phyloP scores from a whole-genome alignment of 441 rosid species.

The Populus hybrid region DNA sequence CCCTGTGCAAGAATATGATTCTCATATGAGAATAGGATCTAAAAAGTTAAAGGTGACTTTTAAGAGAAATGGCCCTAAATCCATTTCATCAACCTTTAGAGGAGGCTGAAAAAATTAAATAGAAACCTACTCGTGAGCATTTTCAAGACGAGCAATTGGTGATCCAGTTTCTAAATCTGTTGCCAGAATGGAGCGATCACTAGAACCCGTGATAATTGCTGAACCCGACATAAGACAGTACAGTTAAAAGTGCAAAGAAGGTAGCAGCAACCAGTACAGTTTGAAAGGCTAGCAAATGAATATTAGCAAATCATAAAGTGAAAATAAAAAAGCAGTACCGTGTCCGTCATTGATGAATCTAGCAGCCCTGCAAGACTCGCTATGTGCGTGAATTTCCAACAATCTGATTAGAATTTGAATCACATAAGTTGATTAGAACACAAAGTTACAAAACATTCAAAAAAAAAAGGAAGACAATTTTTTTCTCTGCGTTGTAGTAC shows the following conservation, averaged over 20 bases:
- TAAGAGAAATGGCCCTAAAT: not conserved
- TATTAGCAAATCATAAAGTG: not conserved
- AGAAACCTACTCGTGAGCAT: constrained; percentile 71
- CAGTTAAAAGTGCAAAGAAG: not conserved
- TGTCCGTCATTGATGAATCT: constrained; percentile 75
- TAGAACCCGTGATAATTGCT: constrained; percentile 75
- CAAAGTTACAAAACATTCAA: not conserved
- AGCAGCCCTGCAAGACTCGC: constrained; percentile 81
- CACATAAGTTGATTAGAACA: not conserved
- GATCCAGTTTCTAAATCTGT: constrained; percentile 88
- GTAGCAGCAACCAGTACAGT: not conserved
- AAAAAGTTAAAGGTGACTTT: not conserved
- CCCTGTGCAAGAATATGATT: constrained; percentile 3
- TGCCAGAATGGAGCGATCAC: constrained; percentile 76
- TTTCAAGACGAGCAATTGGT: constrained; percentile 67
- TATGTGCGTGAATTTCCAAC: constrained; percentile 60
- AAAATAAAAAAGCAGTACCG: constrained; percentile 30
- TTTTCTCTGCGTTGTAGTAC: constrained; percentile 22
- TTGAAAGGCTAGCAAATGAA: not conserved
- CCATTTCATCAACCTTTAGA: not conserved
- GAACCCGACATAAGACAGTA: constrained; percentile 4
- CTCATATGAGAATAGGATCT: not conserved
- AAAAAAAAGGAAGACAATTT: not conserved
- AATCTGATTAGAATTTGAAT: constrained; percentile 34
- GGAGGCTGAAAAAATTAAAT: not conserved